Evolutionary conservation across 2,329 filamentous ascomycete genomes (phyloP).

Genomic region (Penicillium sp.): DNA sequence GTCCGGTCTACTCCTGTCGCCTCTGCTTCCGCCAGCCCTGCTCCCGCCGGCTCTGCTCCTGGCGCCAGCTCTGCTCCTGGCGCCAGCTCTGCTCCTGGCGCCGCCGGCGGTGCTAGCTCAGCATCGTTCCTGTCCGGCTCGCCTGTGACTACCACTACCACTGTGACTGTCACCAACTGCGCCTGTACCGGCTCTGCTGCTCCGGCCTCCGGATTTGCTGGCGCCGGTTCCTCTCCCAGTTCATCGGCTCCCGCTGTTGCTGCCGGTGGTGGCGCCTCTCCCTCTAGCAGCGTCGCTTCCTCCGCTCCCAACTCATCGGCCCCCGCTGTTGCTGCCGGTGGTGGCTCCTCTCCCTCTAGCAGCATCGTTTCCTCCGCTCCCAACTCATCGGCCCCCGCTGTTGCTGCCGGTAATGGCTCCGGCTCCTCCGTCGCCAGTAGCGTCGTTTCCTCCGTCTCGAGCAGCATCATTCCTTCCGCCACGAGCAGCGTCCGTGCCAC

Average conservation of each 20-base stretch:
- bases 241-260: background rate
- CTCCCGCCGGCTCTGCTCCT: background rate
- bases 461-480: background rate
- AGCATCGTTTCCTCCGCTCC: background rate
- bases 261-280: background rate
- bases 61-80: conserved; percentile 3
- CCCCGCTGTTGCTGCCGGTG: background rate
- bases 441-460: background rate
- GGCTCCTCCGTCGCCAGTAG: too few relatives aligned
- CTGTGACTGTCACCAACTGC: too few relatives aligned
- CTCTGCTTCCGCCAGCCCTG: background rate
- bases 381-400: background rate
- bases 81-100: background rate
- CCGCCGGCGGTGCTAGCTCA: background rate
- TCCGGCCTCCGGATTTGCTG: background rate
- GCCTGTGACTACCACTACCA: too few relatives aligned
- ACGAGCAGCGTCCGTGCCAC: background rate
- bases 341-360: background rate
- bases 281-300: background rate
- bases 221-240: background rate
- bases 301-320: background rate
- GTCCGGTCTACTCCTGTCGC: background rate
- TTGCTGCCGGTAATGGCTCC: background rate
- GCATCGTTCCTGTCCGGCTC: too few relatives aligned
- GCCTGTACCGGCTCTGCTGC: too few relatives aligned